A percentile compares a stretch with the other conserved stretches of the same genome.
phyloP scores from a whole-genome alignment of 2,329 filamentous ascomycete species.

The Pseudocercospora macadamiae region DNA sequence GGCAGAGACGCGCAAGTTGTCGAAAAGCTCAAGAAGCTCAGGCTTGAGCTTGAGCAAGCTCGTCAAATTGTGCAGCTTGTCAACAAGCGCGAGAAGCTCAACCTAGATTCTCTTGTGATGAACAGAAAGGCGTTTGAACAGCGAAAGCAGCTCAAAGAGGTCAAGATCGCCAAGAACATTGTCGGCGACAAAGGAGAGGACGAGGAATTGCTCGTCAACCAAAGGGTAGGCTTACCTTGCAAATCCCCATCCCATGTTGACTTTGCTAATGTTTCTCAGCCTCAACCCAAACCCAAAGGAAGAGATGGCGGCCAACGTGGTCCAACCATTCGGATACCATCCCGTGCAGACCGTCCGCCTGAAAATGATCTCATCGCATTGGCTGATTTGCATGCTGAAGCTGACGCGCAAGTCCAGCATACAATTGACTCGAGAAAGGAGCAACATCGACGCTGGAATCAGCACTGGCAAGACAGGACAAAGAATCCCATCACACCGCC shows the following conservation, averaged over 20 bases:
- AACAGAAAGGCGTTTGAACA: slow-evolving; percentile 83
- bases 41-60: slow-evolving; percentile 87
- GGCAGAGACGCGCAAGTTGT: slow-evolving; percentile 91
- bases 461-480: slow-evolving; percentile 85
- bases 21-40: slow-evolving; percentile 89
- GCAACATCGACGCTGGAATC: slow-evolving; percentile 90
- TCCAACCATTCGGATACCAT: slow-evolving; percentile 47
- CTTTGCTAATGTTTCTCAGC: slow-evolving; percentile 28
- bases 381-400: slow-evolving; percentile 76
- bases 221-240: slow-evolving; percentile 68
- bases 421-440: slow-evolving; percentile 86
- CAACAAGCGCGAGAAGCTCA: slow-evolving; percentile 76
- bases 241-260: background rate
- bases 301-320: slow-evolving; percentile 65
- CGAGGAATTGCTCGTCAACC: slow-evolving; percentile 85
- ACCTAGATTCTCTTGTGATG: slow-evolving; percentile 73
- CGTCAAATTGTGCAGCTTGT: slow-evolving; percentile 78
- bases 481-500: slow-evolving; percentile 81
- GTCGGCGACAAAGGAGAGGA: slow-evolving; percentile 82
- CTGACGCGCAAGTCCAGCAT: slow-evolving; percentile 75
- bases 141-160: slow-evolving; percentile 78
- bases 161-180: slow-evolving; percentile 85
- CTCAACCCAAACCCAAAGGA: slow-evolving; percentile 55
- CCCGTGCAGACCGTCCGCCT: slow-evolving; percentile 66
- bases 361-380: slow-evolving; percentile 80